Base-by-base conservation (phyloP, 768 basidiomycete species). In the Amanita inopinata region DNA sequence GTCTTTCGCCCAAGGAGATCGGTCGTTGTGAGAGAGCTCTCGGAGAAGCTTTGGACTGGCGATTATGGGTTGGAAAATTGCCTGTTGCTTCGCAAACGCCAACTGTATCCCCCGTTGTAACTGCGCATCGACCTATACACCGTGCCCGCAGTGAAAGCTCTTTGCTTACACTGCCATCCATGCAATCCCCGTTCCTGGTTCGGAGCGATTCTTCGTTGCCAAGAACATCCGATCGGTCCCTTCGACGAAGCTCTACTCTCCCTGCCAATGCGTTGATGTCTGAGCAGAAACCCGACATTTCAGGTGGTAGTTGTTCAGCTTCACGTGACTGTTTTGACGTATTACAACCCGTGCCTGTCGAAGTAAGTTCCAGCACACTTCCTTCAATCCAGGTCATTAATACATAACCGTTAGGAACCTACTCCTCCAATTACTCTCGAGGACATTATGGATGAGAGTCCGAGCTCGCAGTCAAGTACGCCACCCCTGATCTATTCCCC, bases 31-130 rank as follows among this genome's bases (percentile, higher is more conserved):
- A 97, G 61, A 78, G 86, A 17, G 86, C 85, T 0, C 75, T 97
- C 31, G 86, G 90, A 17, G 78, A 80, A 56, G 81, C 88, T 6
- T 73, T 94, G 14, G 80, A 81, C 47, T 94, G 88, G 87, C 75
- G 86, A n/a, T 76, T 93, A 17, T 92, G 89, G 88, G 87, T 93
- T 30, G 88, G 88, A 43, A 89, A 89, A 61, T 63, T 67, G 43
- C 53, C 71, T 34, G 40, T 51, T 10, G 30, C 46, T 22, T 31
- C 56, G 10, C 33, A 57, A 14, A 33, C 55, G 24, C 45, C 56
- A 10, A 36, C 58, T 15, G 33, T 40, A 11, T 12, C 57, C 34
- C 47, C 24, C 9, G 6, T 36, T n/a, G 14, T 14, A n/a, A 10
- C 65, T 24, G 34, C 18, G 5, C 25, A 14, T 4, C 43, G 27